Conservation (phyloP, 2,329 filamentous ascomycete species). For the Trichocomaceae sp. region DNA sequence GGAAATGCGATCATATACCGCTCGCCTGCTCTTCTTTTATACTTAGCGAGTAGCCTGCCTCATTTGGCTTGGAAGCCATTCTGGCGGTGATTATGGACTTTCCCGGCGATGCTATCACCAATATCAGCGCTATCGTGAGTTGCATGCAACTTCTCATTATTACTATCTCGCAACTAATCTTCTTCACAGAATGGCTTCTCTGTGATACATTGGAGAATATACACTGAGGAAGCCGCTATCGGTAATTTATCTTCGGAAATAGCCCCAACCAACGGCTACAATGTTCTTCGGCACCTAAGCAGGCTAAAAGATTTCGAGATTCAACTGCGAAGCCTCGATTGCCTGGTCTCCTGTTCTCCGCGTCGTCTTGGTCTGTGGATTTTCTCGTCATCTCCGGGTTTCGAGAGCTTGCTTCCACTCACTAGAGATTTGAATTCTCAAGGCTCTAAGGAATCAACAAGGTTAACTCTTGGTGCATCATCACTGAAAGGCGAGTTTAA, state of each 20-base stretch:
- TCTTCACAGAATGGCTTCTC: constrained; percentile 36
- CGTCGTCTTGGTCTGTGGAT: constrained; percentile 35
- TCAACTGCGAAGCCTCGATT: constrained; percentile 29
- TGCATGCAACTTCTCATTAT: constrained; percentile 11
- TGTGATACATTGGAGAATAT: constrained; percentile 39
- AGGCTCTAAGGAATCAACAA: constrained; percentile 19
- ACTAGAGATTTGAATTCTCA: constrained; percentile 16
- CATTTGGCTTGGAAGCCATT: constrained; percentile 14
- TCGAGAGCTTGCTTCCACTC: constrained; percentile 28
- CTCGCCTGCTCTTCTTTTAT: constrained; percentile 19
- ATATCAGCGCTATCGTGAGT: constrained; percentile 38
- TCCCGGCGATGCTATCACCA: constrained; percentile 37
- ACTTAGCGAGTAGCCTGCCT: constrained; percentile 21
- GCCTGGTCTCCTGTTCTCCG: constrained; percentile 33
- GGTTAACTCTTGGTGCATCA: constrained; percentile 26
- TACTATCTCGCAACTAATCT: constrained; percentile 17
- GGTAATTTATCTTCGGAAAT: constrained; percentile 25
- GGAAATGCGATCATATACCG: constrained; percentile 31
- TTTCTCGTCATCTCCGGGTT: constrained; percentile 34
- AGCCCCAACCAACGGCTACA: constrained; percentile 30
- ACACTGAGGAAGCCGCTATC: constrained; percentile 30
- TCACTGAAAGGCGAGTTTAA: constrained; percentile 27
- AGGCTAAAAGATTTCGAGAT: constrained; percentile 36
- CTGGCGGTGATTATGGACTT: constrained; percentile 36
- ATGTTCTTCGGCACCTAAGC: constrained; percentile 33